phyloP scores from a whole-genome alignment of 1,139 yeast species.

The Protomyces arabidopsidicola region DNA sequence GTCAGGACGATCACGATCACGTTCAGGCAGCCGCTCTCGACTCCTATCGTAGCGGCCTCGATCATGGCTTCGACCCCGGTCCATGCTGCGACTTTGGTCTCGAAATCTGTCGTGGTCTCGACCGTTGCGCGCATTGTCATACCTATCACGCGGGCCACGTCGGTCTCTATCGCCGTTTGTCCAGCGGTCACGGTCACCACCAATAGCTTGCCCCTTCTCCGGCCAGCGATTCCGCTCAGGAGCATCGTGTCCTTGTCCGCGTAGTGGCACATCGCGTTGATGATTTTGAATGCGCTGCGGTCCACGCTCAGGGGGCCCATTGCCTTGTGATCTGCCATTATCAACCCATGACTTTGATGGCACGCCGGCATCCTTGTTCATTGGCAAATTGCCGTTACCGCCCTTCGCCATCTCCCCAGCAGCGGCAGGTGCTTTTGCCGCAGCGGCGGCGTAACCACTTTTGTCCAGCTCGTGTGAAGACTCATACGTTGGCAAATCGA shows the following conservation, averaged over 20 bases:
- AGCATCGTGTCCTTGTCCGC: neutral
- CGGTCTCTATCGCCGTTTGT: slow-evolving; percentile 2
- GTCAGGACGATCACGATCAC: neutral
- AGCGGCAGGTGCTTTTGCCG: slow-evolving; percentile 19
- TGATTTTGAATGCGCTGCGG: neutral
- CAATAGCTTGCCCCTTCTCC: neutral
- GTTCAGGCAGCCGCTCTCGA: neutral
- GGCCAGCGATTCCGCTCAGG: slow-evolving; percentile 12
- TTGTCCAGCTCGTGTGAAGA: slow-evolving; percentile 88
- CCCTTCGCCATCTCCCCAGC: slow-evolving; percentile 20
- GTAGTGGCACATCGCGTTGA: neutral
- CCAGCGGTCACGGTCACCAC: slow-evolving; percentile 3
- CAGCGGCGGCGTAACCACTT: slow-evolving; percentile 42
- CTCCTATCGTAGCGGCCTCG: neutral
- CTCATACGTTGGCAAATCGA: slow-evolving; percentile 63
- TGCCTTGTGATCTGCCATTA: neutral
- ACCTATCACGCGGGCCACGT: neutral
- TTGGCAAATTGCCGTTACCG: neutral
- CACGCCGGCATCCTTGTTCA: slow-evolving; percentile 5
- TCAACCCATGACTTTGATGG: neutral
- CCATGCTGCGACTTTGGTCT: neutral
- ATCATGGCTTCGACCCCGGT: neutral
- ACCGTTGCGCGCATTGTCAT: neutral
- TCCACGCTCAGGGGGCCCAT: neutral
- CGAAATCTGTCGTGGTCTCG: neutral